A percentile compares a stretch with the other conserved stretches of the same genome.
Conservation (phyloP, 768 basidiomycete species). For the Suillus hirtellus region DNA sequence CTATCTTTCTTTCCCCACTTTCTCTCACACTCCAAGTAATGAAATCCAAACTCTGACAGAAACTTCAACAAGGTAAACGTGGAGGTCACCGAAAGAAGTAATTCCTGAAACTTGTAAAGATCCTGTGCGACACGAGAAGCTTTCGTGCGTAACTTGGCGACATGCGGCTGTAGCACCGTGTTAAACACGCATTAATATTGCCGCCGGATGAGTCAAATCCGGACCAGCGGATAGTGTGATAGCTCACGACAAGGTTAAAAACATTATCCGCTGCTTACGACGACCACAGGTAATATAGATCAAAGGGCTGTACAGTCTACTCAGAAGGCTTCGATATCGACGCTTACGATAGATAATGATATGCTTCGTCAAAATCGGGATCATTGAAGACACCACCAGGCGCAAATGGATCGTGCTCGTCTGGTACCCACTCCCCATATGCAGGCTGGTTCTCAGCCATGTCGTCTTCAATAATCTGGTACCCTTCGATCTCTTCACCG, state of each 20-base stretch:
- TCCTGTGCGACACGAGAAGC: not conserved
- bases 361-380: constrained; percentile 35
- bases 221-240: not conserved
- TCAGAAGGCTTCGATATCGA: not conserved
- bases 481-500: constrained; percentile 8
- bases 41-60: not conserved
- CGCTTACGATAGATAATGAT: constrained; percentile 5
- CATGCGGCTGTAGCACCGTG: not conserved
- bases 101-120: not conserved
- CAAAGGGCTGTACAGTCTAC: not conserved
- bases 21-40: not conserved
- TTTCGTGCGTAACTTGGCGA: not conserved
- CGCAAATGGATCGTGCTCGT: constrained; percentile 26
- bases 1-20: not conserved
- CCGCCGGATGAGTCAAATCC: not conserved
- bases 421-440: constrained; percentile 21
- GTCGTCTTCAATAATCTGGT: constrained; percentile 15
- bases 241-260: not conserved
- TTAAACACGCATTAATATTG: not conserved
- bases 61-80: not conserved
- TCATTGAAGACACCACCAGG: constrained; percentile 40
- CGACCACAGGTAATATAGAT: not conserved
- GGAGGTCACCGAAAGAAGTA: not conserved
- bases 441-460: constrained; percentile 27
- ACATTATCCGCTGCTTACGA: not conserved